Base-by-base conservation (phyloP, 1,139 yeast genomes). In the Barnettozyma hawaiiensis region DNA sequence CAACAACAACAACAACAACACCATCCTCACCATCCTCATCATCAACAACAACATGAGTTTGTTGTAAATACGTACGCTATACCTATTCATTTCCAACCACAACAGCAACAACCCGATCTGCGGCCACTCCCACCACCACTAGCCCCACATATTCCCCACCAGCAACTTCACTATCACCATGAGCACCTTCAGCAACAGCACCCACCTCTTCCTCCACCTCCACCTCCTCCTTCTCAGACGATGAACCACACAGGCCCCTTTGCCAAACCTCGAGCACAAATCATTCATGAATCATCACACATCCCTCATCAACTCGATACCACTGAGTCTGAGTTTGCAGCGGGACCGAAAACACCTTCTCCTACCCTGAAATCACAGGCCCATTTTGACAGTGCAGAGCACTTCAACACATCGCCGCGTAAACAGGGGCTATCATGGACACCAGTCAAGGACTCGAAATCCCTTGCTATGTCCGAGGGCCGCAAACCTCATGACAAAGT, bases 401-500 rank as follows among this genome's bases (percentile, higher is more conserved):
- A 36, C 27, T 47, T 43, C 27, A 14, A 44, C 6, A 50, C 56
- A 48, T 47, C 52, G 1, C 55, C 56, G 6, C 48, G 51, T 2
- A 44, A 49, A 7, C 35, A 39, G 14, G 46, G 45, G 9, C 37
- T 43, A n/a, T 37, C 37, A 12, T 40, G 42, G 35, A 40, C 44
- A 0, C 44, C 46, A 18, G 28, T 38, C 14, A 21, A 29, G 10
- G 37, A 35, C n/a, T 16, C 14, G 16, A n/a, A 24, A 20, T 22
- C 16, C 5, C 11, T 20, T 7, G n/a, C 45, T 11, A 38, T 34
- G 41, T 29, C 36, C 9, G 45, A 42, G 22, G 38, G 35, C 5
- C 53, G 50, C 42, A 65, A 63, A 39, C 58, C 61, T 2, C 59
- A 62, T 9, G 63, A 64, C 37, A 67, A 66, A 46, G 63, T 82